Conservation (phyloP, 352 stramenopile species). For the Halophytophthora polymorphica region DNA sequence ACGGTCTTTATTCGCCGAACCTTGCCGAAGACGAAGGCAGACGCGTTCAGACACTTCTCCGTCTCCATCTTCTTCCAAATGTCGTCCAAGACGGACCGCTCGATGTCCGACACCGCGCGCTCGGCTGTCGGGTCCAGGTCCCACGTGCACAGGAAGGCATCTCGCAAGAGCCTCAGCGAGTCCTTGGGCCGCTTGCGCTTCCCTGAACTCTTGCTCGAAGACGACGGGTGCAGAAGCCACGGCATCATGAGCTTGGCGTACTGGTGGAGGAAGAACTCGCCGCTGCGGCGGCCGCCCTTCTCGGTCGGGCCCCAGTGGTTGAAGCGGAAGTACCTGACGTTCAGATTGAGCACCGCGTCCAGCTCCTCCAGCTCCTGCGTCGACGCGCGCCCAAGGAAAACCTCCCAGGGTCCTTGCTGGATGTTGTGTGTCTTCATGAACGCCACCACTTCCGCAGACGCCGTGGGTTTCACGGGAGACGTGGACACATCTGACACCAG, state of each 20-base stretch:
- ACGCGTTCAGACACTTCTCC: constrained; percentile 61
- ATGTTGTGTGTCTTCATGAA: constrained; percentile 82
- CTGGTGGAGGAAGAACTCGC: constrained; percentile 82
- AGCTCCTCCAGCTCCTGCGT: constrained; percentile 71
- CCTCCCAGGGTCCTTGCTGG: constrained; percentile 73
- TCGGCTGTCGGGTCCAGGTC: constrained; percentile 67
- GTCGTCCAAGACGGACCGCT: constrained; percentile 70
- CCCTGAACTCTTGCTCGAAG: constrained; percentile 35
- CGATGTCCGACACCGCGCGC: constrained; percentile 72
- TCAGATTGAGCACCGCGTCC: constrained; percentile 58
- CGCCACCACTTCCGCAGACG: constrained; percentile 58
- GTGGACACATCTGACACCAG: constrained; percentile 61
- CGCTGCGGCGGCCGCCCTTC: constrained; percentile 59
- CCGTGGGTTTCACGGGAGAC: constrained; percentile 62
- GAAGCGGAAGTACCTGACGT: constrained; percentile 74
- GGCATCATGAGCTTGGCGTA: constrained; percentile 82
- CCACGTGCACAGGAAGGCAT: constrained; percentile 84
- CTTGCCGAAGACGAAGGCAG: constrained; percentile 72
- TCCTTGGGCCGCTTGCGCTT: constrained; percentile 64
- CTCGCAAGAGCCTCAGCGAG: constrained; percentile 56
- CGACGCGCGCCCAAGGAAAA: constrained; percentile 68
- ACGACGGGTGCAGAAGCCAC: constrained; percentile 60
- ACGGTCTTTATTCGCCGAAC: constrained; percentile 63
- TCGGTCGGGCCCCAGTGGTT: constrained; percentile 74
- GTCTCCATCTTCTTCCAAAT: constrained; percentile 84